phyloP scores from a whole-genome alignment of 2,329 filamentous ascomycete genomes.

The Anisogramma anomala region DNA sequence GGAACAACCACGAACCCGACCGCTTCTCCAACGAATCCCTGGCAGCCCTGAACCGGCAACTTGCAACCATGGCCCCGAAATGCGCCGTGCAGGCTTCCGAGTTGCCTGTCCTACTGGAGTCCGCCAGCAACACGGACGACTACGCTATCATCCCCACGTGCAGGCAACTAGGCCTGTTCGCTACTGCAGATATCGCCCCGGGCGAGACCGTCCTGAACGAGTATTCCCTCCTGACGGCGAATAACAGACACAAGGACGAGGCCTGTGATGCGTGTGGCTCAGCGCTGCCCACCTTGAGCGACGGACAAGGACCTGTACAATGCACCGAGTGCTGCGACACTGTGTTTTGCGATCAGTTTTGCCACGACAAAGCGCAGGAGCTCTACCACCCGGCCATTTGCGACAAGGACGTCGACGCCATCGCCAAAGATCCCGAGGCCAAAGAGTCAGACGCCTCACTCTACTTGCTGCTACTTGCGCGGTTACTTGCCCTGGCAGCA shows the following conservation, averaged over 20 bases:
- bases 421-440: constrained; percentile 52
- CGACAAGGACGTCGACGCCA: constrained; percentile 53
- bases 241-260: constrained; percentile 74
- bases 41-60: constrained; percentile 56
- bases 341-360: constrained; percentile 53
- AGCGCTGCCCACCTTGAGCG: constrained; percentile 50
- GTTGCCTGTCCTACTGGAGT: constrained; percentile 58
- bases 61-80: constrained; percentile 62
- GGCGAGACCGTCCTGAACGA: constrained; percentile 71
- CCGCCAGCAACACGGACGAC: constrained; percentile 37
- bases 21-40: constrained; percentile 60
- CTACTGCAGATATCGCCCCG: constrained; percentile 64
- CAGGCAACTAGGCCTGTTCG: constrained; percentile 81
- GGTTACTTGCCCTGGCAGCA: constrained; percentile 50
- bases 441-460: constrained; percentile 49
- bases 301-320: constrained; percentile 35
- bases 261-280: constrained; percentile 83
- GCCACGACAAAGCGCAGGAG: constrained; percentile 44
- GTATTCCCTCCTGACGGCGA: constrained; percentile 76
- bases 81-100: constrained; percentile 67
- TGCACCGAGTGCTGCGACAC: constrained; percentile 54
- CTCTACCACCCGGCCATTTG: constrained; percentile 55
- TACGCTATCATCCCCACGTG: constrained; percentile 46
- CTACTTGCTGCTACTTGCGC: constrained; percentile 50
- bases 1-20: constrained; percentile 58